Base-by-base conservation (phyloP, 2,329 filamentous ascomycete species). In the Cercospora canescens region DNA sequence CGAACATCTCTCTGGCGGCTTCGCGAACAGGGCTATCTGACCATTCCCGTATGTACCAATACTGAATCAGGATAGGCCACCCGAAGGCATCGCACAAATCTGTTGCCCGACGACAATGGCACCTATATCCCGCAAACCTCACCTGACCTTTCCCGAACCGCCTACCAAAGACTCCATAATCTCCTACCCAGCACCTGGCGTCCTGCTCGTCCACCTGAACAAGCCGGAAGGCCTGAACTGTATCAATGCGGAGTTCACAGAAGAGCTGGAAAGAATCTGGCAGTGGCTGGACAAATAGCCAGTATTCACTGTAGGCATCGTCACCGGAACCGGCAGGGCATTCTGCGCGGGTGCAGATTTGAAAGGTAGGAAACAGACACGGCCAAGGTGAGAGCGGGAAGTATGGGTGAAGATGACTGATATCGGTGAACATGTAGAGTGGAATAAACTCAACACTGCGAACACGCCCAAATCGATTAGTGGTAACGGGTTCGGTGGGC, bases 401-500 rank as follows among this genome's bases (percentile, higher is more conserved):
- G 14, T 41, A 21, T 18, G 63, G 24, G 35, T 35, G 16, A 6
- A 11, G 16, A 50, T 45, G 34, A 30, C 64, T 61, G 64, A 59
- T 35, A 9, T 11, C 14, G 32, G 32, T 28, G 24, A n/a, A 9
- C 26, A 16, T 34, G 35, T 24, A 78, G 76, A 78, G 67, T 77
- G 75, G 75, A 76, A 78, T 50, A 68, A 67, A n/a, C 52, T 69
- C 30, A 77, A 76, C 67, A 65, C 72, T 8, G 68, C 58, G 11
- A 70, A 70, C 14, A 66, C 65, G 32, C 63, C 69, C 24, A 69
- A 72, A 37, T 64, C 65, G 7, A 75, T 76, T 67, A 74, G 74
- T 7, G 65, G 81, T 0, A 78, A 80, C 1, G 90, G 89, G 1
- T 90, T 92, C 67, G 89, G 87, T 26, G 90, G 86, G 0, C 79